Conservation (phyloP, 1,139 yeast species). For the Kodamaea alishanica region DNA sequence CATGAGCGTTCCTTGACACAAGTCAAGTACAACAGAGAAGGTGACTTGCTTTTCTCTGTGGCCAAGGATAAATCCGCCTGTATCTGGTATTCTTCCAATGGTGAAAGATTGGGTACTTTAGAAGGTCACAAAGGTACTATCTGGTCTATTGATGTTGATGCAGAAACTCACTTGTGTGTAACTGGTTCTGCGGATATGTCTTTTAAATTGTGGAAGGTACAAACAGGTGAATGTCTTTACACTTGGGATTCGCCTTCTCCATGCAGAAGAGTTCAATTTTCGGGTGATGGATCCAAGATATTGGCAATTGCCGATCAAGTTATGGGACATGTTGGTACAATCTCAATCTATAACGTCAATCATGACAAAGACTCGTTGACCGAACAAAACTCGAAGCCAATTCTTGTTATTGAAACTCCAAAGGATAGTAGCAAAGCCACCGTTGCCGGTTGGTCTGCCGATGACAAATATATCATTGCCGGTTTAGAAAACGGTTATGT, state of each 20-base stretch:
- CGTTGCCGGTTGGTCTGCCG: conserved; percentile 86
- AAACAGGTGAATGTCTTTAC: conserved; percentile 71
- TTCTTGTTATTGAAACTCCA: conserved; percentile 60
- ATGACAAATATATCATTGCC: conserved; percentile 69
- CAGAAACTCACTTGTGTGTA: conserved; percentile 60
- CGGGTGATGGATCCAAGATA: conserved; percentile 66
- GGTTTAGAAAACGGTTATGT: conserved; percentile 87
- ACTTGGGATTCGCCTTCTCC: conserved; percentile 81
- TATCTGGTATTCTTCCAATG: conserved; percentile 92
- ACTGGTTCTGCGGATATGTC: conserved; percentile 93
- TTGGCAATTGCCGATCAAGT: conserved; percentile 87
- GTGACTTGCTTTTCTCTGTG: conserved; percentile 88
- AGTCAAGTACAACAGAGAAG: conserved; percentile 91
- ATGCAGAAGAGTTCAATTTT: conserved; percentile 84
- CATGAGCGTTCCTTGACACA: conserved; percentile 88
- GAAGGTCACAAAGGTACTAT: conserved; percentile 87
- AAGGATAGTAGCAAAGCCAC: conserved; percentile 64
- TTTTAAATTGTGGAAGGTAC: conserved; percentile 79
- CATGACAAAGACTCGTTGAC: conserved; percentile 33
- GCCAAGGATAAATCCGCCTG: conserved; percentile 89
- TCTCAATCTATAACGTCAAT: conserved; percentile 63
- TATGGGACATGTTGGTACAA: conserved; percentile 85
- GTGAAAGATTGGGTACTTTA: conserved; percentile 94
- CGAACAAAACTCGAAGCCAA: conserved; percentile 47
- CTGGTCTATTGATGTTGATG: conserved; percentile 90